Conservation (phyloP, 345 rosid species). For the Gossypium ekmanianum region DNA sequence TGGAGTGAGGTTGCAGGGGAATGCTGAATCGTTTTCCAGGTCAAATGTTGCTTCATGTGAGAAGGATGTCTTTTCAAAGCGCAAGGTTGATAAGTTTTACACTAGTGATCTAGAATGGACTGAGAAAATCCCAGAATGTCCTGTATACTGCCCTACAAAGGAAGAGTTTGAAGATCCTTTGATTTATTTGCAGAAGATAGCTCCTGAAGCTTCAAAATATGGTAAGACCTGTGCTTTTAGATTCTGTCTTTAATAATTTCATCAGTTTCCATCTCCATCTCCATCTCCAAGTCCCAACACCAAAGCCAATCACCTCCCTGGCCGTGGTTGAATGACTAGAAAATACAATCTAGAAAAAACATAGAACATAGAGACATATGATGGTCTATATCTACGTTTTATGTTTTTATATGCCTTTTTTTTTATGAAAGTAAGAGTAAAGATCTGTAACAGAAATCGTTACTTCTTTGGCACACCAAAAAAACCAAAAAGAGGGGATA, state of each 20-base stretch:
- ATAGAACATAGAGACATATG: not conserved
- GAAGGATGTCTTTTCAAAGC: conserved; percentile 47
- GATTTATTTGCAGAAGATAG: no score
- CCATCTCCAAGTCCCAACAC: not conserved
- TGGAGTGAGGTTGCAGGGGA: conserved; percentile 67
- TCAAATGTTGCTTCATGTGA: conserved; percentile 39
- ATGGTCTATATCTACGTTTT: not conserved
- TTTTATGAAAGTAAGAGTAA: not conserved
- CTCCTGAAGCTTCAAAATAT: conserved; percentile 89
- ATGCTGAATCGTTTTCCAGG: conserved; percentile 32
- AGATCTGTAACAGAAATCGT: not conserved
- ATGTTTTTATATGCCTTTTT: not conserved
- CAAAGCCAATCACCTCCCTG: not conserved
- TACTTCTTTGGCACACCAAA: not conserved
- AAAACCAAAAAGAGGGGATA: not conserved
- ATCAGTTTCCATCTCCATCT: not conserved
- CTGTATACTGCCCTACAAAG: conserved; percentile 83
- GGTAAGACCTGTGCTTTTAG: conserved; percentile 42
- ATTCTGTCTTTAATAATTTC: not conserved
- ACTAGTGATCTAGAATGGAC: conserved; percentile 81
- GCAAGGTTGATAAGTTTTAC: conserved; percentile 69
- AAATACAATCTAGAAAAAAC: conserved; percentile 1
- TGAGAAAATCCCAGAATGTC: conserved; percentile 85
- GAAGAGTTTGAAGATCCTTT: no score
- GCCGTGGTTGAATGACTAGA: not conserved